A percentile compares a stretch with the other conserved stretches of the same genome.
phyloP scores from a whole-genome alignment of 2,329 filamentous ascomycete species.

The Zymoseptoria crescenta region DNA sequence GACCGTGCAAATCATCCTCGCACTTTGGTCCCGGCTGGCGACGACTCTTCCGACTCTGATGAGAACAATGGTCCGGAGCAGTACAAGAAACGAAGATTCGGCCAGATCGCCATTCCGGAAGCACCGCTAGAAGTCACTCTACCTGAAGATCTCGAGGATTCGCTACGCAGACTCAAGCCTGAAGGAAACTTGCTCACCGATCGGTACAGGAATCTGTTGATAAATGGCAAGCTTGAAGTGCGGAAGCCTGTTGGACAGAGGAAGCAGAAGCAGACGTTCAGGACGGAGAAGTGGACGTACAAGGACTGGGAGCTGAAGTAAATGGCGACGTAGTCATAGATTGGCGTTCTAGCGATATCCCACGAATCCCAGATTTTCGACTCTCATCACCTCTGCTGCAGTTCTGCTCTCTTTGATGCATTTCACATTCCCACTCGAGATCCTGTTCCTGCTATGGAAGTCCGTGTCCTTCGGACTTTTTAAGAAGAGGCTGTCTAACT shows the following conservation, averaged over 20 bases:
- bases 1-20: conserved; percentile 38
- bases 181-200: conserved; percentile 95
- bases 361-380: neutral
- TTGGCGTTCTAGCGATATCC: neutral
- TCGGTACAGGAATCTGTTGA: conserved; percentile 77
- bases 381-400: neutral
- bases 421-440: neutral
- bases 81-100: conserved; percentile 57
- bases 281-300: conserved; percentile 94
- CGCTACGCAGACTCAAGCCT: conserved; percentile 56
- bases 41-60: conserved; percentile 15
- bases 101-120: conserved; percentile 65
- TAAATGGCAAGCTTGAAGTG: conserved; percentile 82
- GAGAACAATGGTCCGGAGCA: conserved; percentile 30
- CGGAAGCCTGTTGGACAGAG: conserved; percentile 70
- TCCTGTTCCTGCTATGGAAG: neutral
- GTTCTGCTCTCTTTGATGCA: neutral
- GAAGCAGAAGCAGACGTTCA: conserved; percentile 72
- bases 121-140: conserved; percentile 46
- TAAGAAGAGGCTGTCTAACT: neutral
- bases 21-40: conserved; percentile 1
- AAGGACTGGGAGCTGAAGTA: conserved; percentile 72
- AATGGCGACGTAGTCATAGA: neutral
- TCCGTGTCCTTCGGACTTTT: neutral
- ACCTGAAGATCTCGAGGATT: conserved; percentile 44